Percentiles rank a stretch among this genome's conserved stretches.
Conservation (phyloP, 441 rosid genomes). For the Adansonia gregorii region DNA sequence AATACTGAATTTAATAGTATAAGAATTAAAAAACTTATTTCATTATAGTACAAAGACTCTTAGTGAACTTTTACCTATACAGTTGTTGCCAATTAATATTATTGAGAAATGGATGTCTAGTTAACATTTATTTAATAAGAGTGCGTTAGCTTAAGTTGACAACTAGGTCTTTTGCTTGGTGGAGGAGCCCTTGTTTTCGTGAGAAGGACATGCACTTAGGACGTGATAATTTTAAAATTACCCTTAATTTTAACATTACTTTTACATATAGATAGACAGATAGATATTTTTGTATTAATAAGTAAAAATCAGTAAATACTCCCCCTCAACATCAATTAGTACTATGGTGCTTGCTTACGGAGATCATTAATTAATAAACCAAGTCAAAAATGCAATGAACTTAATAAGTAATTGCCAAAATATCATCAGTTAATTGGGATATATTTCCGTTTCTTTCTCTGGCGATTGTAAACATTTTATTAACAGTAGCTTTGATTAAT, state of each 20-base stretch:
- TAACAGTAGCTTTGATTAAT: background rate
- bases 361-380: slow-evolving; percentile 5
- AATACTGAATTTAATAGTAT: no score
- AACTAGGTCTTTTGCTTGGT: slow-evolving; percentile 2
- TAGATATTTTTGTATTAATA: background rate
- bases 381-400: slow-evolving; percentile 5
- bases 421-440: background rate
- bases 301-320: background rate
- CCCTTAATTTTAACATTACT: background rate
- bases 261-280: background rate
- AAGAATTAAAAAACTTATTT: no score
- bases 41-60: no score
- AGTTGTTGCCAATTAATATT: background rate
- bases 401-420: background rate
- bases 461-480: background rate
- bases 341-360: background rate
- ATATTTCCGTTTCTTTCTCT: background rate
- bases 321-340: background rate
- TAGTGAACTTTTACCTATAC: no score
- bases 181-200: background rate
- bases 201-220: slow-evolving; percentile 8
- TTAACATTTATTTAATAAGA: background rate
- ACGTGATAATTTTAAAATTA: slow-evolving; percentile 1
- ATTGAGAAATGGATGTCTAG: background rate
- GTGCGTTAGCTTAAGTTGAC: slow-evolving; percentile 1